Conservation (phyloP, 768 basidiomycete genomes). For the Agaricus sinodeliciosus region DNA sequence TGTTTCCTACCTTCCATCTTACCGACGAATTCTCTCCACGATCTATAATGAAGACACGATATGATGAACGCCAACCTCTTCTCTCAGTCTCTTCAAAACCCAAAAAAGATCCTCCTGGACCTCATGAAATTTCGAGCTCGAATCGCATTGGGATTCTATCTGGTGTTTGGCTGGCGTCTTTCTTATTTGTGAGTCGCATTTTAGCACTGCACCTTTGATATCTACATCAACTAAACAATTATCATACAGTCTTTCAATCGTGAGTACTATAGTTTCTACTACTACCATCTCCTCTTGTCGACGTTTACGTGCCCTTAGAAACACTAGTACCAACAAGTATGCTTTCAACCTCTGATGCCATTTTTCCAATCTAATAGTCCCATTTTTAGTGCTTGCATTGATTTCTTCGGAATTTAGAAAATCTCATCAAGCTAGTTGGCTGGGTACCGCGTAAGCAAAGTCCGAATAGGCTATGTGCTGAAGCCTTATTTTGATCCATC, state of each 20-base stretch:
- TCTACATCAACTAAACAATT: no score
- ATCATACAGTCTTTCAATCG: slow-evolving; percentile 26
- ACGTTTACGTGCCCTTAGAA: slow-evolving; percentile 27
- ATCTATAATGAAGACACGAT: slow-evolving; percentile 16
- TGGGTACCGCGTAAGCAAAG: slow-evolving; percentile 62
- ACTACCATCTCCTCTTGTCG: not conserved
- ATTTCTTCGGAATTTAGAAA: slow-evolving; percentile 76
- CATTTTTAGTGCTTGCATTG: slow-evolving; percentile 54
- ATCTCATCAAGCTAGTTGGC: slow-evolving; percentile 77
- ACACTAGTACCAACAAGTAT: slow-evolving; percentile 76
- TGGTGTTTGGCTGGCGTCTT: slow-evolving; percentile 69
- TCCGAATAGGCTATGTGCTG: not conserved
- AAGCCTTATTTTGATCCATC: not conserved
- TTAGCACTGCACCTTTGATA: no score
- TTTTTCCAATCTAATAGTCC: not conserved
- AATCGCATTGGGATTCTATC: slow-evolving; percentile 63
- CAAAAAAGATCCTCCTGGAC: slow-evolving; percentile 32
- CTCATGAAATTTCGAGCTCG: slow-evolving; percentile 51
- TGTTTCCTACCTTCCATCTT: not conserved
- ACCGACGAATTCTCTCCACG: not conserved
- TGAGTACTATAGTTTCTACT: slow-evolving; percentile 13
- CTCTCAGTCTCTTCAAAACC: slow-evolving; percentile 14
- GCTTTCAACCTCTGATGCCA: not conserved
- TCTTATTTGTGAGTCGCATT: slow-evolving; percentile 53
- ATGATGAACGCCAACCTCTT: slow-evolving; percentile 27